Percentiles rank a stretch among this genome's conserved stretches.
Conservation (phyloP, 768 basidiomycete species). For the Leccinum uliginosum region DNA sequence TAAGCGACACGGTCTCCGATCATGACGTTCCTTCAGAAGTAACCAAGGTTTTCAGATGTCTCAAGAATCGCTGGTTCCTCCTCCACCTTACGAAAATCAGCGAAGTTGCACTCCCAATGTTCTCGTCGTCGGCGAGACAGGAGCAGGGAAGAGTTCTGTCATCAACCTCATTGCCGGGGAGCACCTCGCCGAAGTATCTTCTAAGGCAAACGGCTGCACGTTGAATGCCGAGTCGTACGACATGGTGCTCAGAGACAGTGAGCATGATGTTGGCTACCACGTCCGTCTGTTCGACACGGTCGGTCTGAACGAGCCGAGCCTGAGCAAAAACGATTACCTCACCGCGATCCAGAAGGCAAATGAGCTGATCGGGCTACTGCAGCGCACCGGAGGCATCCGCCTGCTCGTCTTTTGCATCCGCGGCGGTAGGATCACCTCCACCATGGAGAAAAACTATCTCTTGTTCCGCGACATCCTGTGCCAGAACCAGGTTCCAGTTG, state of each 20-base stretch:
- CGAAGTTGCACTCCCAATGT: constrained; percentile 27
- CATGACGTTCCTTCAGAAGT: not conserved
- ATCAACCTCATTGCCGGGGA: constrained; percentile 36
- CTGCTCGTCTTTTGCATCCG: constrained; percentile 33
- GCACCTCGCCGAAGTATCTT: constrained; percentile 24
- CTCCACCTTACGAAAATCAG: constrained; percentile 10
- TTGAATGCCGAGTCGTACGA: constrained; percentile 25
- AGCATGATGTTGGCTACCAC: constrained; percentile 1
- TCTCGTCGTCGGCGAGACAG: constrained; percentile 33
- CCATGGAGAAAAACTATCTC: constrained; percentile 23
- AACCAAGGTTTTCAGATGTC: constrained; percentile 4
- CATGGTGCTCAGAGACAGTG: constrained; percentile 12
- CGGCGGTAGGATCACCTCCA: constrained; percentile 25
- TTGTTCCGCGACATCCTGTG: constrained; percentile 27
- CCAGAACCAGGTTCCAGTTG: constrained; percentile 28
- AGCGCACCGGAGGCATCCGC: constrained; percentile 22
- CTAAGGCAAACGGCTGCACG: constrained; percentile 32
- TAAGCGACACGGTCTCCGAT: constrained; percentile 2
- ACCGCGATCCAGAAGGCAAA: constrained; percentile 27
- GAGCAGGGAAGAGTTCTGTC: constrained; percentile 36
- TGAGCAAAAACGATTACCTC: constrained; percentile 18
- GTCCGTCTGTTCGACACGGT: constrained; percentile 30
- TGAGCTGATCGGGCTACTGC: constrained; percentile 29
- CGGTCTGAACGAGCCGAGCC: constrained; percentile 27
- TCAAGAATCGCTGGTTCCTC: not conserved